These are phyloP conservation scores for Obelidium mucronatum DNA, from an alignment of 192 early-diverging fungal species.

Conservation along the genomic window DNA sequence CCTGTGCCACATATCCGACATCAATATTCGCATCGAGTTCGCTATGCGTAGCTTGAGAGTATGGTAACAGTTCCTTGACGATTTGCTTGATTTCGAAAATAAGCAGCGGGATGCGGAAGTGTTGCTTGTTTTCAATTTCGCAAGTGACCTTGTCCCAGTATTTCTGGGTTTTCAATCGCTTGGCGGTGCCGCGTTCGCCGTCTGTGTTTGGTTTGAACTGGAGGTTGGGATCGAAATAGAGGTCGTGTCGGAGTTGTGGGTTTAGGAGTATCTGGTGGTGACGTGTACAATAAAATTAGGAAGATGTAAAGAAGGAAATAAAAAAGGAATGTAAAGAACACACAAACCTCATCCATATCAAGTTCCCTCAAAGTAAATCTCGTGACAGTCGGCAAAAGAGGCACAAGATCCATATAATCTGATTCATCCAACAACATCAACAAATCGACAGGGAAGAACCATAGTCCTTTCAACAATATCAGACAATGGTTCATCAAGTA, in stretches of 20 bases:
- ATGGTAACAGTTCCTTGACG: conserved; percentile 67
- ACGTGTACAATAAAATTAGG: neutral
- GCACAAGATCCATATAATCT: conserved; percentile 48
- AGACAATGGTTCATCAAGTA: conserved; percentile 32
- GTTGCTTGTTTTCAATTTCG: conserved; percentile 52
- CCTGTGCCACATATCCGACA: conserved; percentile 52
- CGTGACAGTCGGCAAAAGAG: conserved; percentile 76
- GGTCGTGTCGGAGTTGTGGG: conserved; percentile 86
- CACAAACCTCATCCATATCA: conserved; percentile 61
- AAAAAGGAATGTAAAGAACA: neutral
- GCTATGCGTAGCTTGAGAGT: conserved; percentile 42
- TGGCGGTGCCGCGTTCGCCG: conserved; percentile 70
- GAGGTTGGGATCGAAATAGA: conserved; percentile 87
- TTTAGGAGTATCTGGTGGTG: conserved; percentile 76
- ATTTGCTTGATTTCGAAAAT: conserved; percentile 80
- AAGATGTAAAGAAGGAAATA: neutral
- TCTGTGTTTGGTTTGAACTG: conserved; percentile 88
- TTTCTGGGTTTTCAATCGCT: conserved; percentile 63
- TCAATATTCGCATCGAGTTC: conserved; percentile 61
- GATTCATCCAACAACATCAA: conserved; percentile 49
- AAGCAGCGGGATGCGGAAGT: conserved; percentile 67
- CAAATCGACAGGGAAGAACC: conserved; percentile 42
- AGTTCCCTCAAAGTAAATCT: conserved; percentile 89
- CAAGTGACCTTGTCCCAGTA: conserved; percentile 79
- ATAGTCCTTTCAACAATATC: conserved; percentile 41